A percentile compares a stretch with the other conserved stretches of the same genome.
These are phyloP conservation scores for Coemansia sp. DNA, from an alignment of 371 early-diverging fungal genomes.

Conservation along the genomic window DNA sequence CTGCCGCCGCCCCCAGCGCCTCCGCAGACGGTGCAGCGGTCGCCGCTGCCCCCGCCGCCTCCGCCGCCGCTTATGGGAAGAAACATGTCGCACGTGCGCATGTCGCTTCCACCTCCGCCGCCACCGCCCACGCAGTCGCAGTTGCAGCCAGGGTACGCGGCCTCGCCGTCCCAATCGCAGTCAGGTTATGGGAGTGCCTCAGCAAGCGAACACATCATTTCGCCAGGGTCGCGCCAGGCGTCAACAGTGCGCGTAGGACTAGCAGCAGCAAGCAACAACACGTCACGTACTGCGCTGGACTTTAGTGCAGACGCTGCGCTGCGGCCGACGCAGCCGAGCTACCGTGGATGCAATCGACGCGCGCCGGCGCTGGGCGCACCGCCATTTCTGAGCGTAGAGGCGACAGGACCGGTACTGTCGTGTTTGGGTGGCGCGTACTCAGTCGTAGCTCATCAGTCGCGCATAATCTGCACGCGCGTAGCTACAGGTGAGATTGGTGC, in stretches of 20 bases:
- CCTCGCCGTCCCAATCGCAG: neutral
- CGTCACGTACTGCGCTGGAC: slow-evolving; percentile 35
- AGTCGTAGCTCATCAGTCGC: slow-evolving; percentile 36
- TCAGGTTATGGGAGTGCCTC: neutral
- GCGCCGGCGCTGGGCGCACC: slow-evolving; percentile 36
- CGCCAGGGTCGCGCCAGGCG: neutral
- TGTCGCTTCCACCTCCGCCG: slow-evolving; percentile 29
- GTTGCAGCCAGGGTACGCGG: neutral
- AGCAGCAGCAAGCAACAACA: slow-evolving; percentile 7
- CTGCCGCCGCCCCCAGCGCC: slow-evolving; percentile 20
- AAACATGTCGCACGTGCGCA: neutral
- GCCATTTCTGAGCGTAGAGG: slow-evolving; percentile 36
- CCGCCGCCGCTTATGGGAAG: slow-evolving; percentile 3
- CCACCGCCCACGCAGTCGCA: slow-evolving; percentile 16
- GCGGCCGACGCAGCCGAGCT: slow-evolving; percentile 25
- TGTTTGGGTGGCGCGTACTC: slow-evolving; percentile 37
- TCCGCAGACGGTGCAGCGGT: neutral
- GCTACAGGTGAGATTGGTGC: slow-evolving; percentile 47
- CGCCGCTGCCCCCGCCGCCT: slow-evolving; percentile 15
- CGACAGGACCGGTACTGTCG: slow-evolving; percentile 18
- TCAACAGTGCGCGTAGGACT: neutral
- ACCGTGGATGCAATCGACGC: slow-evolving; percentile 25
- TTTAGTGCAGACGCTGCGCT: slow-evolving; percentile 30
- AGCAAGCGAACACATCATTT: neutral
- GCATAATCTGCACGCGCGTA: slow-evolving; percentile 41